phyloP scores from a whole-genome alignment of 208 protist species.

The Leishmania guyanensis region DNA sequence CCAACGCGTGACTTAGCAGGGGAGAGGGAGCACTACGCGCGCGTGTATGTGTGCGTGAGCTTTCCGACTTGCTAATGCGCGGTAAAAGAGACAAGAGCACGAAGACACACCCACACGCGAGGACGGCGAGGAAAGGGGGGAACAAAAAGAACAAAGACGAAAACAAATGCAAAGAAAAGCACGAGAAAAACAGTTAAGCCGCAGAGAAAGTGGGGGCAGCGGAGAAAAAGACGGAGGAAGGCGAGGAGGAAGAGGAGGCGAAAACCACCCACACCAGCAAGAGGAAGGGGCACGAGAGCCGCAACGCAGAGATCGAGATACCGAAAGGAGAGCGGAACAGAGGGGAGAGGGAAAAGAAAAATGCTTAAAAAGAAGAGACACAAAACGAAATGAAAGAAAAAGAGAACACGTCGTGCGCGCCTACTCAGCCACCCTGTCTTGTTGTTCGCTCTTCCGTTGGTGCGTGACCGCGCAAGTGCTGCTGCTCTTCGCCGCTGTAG shows the following conservation, averaged over 20 bases:
- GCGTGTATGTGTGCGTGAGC: background rate
- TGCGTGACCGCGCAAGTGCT: background rate
- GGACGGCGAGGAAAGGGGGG: background rate
- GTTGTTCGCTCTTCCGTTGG: no score
- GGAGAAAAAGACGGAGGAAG: background rate
- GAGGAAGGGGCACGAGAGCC: no score
- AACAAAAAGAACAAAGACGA: background rate
- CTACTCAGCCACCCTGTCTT: background rate
- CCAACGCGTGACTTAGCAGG: background rate
- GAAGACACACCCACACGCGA: background rate
- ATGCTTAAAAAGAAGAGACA: background rate
- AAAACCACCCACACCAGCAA: background rate
- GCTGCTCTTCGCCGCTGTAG: background rate
- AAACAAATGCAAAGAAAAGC: background rate
- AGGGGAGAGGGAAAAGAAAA: background rate
- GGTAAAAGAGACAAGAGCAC: no score
- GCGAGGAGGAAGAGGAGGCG: background rate
- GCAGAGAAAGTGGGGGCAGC: background rate
- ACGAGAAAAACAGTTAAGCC: background rate
- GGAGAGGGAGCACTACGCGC: background rate
- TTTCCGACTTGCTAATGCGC: background rate
- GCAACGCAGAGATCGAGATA: background rate
- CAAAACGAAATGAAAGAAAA: constrained; percentile 12
- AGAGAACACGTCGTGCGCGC: constrained; percentile 1
- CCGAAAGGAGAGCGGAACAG: background rate